Evolutionary conservation across 2,329 filamentous ascomycete genomes (phyloP), one percentile per base, ranked within the genome.

Genomic region (Colletotrichum incanum): DNA sequence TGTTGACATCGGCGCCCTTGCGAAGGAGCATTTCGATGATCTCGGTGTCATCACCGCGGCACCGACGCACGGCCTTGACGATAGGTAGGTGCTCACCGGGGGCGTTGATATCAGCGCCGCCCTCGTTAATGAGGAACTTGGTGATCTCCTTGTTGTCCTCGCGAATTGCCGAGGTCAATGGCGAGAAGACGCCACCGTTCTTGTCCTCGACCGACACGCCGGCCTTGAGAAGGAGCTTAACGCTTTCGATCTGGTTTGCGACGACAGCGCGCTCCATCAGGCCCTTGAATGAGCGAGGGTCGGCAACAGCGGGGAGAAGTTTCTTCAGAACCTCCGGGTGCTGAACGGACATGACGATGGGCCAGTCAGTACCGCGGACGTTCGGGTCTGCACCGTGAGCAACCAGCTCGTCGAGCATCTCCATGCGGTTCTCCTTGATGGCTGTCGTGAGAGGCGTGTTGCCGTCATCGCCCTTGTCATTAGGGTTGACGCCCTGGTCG

Each of bases 181-280:
- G 90, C 0, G 90, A 92, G 82, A 93, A 94, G 60, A 93, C 92
- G 65, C 92, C 92, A 26, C 91, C 91, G 77, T 92, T 93, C 81
- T 91, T 91, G 81, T 93, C 92, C 79, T 93, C 91, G 66, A 93
- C 90, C 50, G 86, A 91, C 23, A 93, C 88, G 18, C 92, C 92
- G 0, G 91, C 90, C 20, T 83, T 85, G 20, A 93, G 84, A 43
- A 93, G 86, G 56, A 93, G 81, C 80, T 92, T 92, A 80, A 93
- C 86, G 45, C 88, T 91, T 72, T 92, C 90, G 18, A 93, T 85
- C 79, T 93, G 86, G 78, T 92, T 88, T 23, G 91, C 91, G 1
- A 88, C 86, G 9, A 93, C 91, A 2, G 91, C 91, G 85, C 90
- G 89, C 77, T 93, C 91, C 78, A 93, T 85, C 0, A 92, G 87